Conservation (phyloP, 257 asterid species). For the Solanum appendiculatum region DNA sequence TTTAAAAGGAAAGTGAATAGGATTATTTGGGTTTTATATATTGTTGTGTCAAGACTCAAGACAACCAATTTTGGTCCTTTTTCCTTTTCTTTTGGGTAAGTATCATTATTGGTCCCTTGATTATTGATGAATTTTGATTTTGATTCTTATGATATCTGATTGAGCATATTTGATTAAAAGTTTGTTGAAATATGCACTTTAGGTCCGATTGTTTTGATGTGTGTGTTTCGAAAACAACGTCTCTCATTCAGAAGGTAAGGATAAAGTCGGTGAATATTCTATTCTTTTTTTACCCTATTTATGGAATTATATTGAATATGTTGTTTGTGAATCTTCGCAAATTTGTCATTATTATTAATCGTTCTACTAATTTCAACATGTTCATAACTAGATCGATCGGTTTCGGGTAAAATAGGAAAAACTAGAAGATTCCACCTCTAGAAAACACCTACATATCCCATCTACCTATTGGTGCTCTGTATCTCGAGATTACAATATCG, state of each 20-base stretch:
- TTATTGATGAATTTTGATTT: neutral
- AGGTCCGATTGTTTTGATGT: neutral
- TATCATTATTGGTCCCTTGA: neutral
- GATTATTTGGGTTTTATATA: constrained; percentile 4
- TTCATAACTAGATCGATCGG: neutral
- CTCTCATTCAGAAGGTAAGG: neutral
- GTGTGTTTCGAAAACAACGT: neutral
- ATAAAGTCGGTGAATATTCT: neutral
- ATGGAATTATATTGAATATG: neutral
- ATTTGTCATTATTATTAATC: neutral
- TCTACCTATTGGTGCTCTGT: neutral
- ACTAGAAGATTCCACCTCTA: neutral
- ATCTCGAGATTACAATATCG: neutral
- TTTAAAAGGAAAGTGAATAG: constrained; percentile 3
- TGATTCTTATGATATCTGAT: neutral
- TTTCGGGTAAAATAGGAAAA: neutral
- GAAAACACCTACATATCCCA: neutral
- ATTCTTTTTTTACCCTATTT: neutral
- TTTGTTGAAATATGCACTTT: neutral
- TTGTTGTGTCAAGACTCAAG: neutral
- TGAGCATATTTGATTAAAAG: neutral
- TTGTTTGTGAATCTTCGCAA: neutral
- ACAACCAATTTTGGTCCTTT: neutral
- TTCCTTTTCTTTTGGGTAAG: neutral
- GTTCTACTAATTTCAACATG: neutral